phyloP scores from a whole-genome alignment of 1,284 basidiomycete species.

The Tilletiopsis washingtonensis region DNA sequence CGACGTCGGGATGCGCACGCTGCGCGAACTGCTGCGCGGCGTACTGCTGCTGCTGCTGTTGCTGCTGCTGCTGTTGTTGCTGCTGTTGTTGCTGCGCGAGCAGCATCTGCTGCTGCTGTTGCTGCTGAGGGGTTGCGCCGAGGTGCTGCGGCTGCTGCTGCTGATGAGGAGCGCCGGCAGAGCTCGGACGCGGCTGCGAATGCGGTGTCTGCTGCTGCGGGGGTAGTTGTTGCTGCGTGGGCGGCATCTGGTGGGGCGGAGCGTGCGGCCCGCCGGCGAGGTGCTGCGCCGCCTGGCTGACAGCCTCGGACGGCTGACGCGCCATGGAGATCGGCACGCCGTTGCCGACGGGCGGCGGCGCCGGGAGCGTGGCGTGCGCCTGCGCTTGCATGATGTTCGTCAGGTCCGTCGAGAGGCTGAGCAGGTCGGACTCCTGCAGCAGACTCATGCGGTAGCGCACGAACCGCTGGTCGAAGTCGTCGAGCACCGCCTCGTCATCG shows the following conservation, averaged over 20 bases:
- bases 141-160: conserved; percentile 9
- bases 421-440: conserved; percentile 40
- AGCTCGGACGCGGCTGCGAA: too few species aligned
- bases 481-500: conserved; percentile 44
- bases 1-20: conserved; percentile 17
- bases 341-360: conserved; percentile 12
- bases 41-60: too few species aligned
- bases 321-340: conserved; percentile 3
- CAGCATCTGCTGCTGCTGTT: conserved; percentile 29
- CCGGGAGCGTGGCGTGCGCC: conserved; percentile 30
- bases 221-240: conserved; percentile 21
- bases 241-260: conserved; percentile 10
- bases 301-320: neutral
- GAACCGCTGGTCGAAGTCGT: conserved; percentile 46
- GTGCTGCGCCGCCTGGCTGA: neutral
- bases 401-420: conserved; percentile 42
- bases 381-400: conserved; percentile 44
- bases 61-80: conserved; percentile 5
- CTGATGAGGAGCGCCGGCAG: conserved; percentile 10
- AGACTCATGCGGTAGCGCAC: conserved; percentile 45
- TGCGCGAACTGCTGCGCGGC: conserved; percentile 11
- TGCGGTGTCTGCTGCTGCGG: conserved; percentile 22
- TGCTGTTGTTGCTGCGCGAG: conserved; percentile 12
- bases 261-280: neutral
- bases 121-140: conserved; percentile 14